Base-by-base conservation (phyloP, 2,329 filamentous ascomycete species). In the Fusarium pseudoanthophilum region DNA sequence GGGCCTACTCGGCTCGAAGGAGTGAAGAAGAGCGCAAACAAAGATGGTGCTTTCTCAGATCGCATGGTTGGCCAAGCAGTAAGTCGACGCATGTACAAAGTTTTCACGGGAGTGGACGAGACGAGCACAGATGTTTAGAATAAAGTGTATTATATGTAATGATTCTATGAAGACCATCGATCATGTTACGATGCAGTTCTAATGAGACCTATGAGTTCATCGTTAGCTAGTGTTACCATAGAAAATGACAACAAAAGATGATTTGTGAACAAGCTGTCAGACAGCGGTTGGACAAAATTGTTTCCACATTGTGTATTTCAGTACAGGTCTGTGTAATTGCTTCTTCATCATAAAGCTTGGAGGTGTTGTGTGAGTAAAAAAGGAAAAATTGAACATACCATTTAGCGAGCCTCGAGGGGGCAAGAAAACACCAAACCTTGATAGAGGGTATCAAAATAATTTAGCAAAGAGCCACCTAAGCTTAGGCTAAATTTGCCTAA, bases 311-410 rank as follows among this genome's bases (percentile, higher is more conserved):
- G 42, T 77, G 78, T 78, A 51, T 80, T 92, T 94, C 91, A 87
- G 92, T 92, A 92, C 92, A 94, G 92, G 92, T 94, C 92, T 94
- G 92, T 94, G 92, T 92, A 89, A 84, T 86, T 87, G 84, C 79
- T 84, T 82, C 88, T 85, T 94, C 91, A 92, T 93, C 92, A 93
- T 90, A 67, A 73, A 69, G 78, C 77, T 78, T 79, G 72, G 72
- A 69, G 60, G 26, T 32, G 64, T 67, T 46, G 52, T 28, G 26
- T 21, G 37, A 60, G 37, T 26, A 2, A 5, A 49, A 51, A 70
- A 63, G 55, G 75, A 63, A 64, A 67, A 67, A 24, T 42, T 34
- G 11, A 70, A 81, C 84, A 69, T 85, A 88, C 86, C 84, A 79
- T 80, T 76, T 58, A 67, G 28, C 34, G 30, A 30, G 30, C 30